These are phyloP conservation scores for Paecilomyces formosus DNA, from an alignment of 2,329 filamentous ascomycete species.

Conservation along the genomic window DNA sequence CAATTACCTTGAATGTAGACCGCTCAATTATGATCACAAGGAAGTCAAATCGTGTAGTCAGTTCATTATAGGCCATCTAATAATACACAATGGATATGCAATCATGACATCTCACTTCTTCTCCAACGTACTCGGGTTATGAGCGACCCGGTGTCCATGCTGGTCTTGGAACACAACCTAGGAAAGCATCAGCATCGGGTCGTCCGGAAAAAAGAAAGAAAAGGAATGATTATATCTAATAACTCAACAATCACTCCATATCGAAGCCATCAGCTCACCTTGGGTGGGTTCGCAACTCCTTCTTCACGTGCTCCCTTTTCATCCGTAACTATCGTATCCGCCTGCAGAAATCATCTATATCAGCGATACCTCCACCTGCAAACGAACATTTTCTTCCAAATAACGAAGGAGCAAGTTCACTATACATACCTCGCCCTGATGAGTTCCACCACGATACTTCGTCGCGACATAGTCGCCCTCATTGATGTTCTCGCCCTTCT, in stretches of 20 bases:
- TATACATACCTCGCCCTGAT: constrained; percentile 14
- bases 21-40: too few relatives aligned
- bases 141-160: constrained; percentile 18
- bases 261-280: constrained; percentile 9
- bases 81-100: background rate
- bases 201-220: background rate
- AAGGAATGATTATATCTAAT: background rate
- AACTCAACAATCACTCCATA: background rate
- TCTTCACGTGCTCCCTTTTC: constrained; percentile 13
- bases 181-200: background rate
- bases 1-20: too few relatives aligned
- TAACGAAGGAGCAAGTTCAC: background rate
- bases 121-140: constrained; percentile 15
- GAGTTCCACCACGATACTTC: constrained; percentile 14
- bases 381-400: background rate
- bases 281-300: constrained; percentile 16
- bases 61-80: background rate
- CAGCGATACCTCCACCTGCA: background rate
- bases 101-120: constrained; percentile 5
- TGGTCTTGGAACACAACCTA: constrained; percentile 20
- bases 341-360: constrained; percentile 5
- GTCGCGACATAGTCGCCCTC: constrained; percentile 17
- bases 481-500: constrained; percentile 13
- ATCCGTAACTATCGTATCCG: constrained; percentile 16
- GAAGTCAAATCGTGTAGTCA: too few relatives aligned